phyloP scores from a whole-genome alignment of 1,139 yeast genomes.

The Hanseniaspora uvarum region DNA sequence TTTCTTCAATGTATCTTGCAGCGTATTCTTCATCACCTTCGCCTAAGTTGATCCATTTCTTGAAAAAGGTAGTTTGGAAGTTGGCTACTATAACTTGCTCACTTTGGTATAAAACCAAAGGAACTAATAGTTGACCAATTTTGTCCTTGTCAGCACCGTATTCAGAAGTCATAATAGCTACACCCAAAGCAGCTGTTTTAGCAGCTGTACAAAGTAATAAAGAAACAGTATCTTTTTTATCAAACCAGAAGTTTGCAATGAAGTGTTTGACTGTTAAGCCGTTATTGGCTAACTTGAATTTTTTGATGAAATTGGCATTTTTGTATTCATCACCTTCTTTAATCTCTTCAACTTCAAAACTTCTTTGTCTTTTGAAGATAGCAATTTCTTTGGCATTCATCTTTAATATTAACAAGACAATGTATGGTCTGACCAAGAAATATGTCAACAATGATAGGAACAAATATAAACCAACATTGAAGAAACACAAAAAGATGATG shows the following conservation, averaged over 20 bases:
- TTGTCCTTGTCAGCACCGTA: conserved; percentile 54
- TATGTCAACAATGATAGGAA: conserved; percentile 60
- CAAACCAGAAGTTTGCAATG: conserved; percentile 61
- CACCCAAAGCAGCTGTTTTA: conserved; percentile 85
- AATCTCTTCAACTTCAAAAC: conserved; percentile 8
- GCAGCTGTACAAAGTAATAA: conserved; percentile 86
- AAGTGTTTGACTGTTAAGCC: conserved; percentile 7
- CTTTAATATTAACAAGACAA: conserved; percentile 1
- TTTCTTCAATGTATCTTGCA: conserved; percentile 1
- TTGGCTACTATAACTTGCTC: conserved; percentile 78
- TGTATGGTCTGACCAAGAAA: conserved; percentile 48
- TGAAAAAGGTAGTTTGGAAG: conserved; percentile 52
- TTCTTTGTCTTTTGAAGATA: conserved; percentile 15
- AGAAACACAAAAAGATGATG: conserved; percentile 64
- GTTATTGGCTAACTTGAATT: conserved; percentile 19
- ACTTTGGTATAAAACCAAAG: conserved; percentile 74
- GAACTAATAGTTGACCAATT: conserved; percentile 65
- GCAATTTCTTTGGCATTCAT: conserved; percentile 11
- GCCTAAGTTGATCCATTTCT: conserved; percentile 46
- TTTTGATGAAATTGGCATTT: conserved; percentile 26
- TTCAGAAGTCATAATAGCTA: conserved; percentile 67
- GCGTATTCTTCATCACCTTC: conserved; percentile 17
- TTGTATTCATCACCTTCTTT: conserved; percentile 13
- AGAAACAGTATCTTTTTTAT: conserved; percentile 61
- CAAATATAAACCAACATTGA: conserved; percentile 67